Percentiles rank a stretch among this genome's conserved stretches.
Evolutionary conservation across 805 yeast species (phyloP).

Genomic region (Hagleromyces aurorensis): DNA sequence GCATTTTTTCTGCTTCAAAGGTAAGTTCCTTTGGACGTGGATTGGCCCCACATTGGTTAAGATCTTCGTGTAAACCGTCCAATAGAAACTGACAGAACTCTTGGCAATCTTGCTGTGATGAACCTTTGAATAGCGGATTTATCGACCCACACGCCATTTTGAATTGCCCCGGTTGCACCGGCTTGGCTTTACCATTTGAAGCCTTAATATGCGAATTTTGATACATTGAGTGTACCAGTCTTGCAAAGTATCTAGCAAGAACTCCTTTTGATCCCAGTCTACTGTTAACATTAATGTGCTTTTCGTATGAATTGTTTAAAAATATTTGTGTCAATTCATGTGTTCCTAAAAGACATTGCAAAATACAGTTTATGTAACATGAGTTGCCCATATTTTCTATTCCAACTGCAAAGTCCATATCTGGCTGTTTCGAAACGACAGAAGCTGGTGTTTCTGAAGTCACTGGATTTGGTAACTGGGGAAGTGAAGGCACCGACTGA

Average conservation of each 20-base stretch:
- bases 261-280: constrained; percentile 73
- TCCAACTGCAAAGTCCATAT: constrained; percentile 51
- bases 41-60: constrained; percentile 55
- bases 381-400: constrained; percentile 79
- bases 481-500: constrained; percentile 16
- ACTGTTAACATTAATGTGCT: constrained; percentile 63
- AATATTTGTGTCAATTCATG: constrained; percentile 58
- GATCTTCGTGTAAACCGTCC: constrained; percentile 87
- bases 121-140: constrained; percentile 70
- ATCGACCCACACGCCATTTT: constrained; percentile 61
- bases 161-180: constrained; percentile 54
- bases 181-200: constrained; percentile 28
- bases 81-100: constrained; percentile 82
- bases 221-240: constrained; percentile 48
- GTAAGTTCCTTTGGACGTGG: constrained; percentile 50
- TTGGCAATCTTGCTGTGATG: constrained; percentile 88
- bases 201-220: constrained; percentile 26
- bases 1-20: constrained; percentile 58
- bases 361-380: constrained; percentile 83
- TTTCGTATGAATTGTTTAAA: constrained; percentile 48
- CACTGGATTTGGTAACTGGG: constrained; percentile 13
- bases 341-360: constrained; percentile 81
- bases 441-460: constrained; percentile 2
- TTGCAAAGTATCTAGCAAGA: constrained; percentile 61
- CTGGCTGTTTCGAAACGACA: constrained; percentile 6